Evolutionary conservation across 2,329 filamentous ascomycete genomes (phyloP), one percentile per base, ranked within the genome.

Genomic region (Eutypa lata): DNA sequence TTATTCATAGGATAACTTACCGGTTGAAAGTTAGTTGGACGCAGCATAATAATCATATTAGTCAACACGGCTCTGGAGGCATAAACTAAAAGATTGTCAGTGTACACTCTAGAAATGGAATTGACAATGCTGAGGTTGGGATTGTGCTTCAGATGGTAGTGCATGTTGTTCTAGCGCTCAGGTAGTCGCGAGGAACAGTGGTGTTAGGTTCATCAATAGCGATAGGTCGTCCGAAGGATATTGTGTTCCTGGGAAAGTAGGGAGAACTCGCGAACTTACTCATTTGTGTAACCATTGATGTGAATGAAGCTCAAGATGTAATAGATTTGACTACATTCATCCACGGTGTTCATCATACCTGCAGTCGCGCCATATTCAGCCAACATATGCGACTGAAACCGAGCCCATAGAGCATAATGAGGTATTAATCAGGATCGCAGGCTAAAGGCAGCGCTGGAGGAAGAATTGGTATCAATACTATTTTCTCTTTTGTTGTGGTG

Each of bases 111-210:
- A 13, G 42, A 31, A 51, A 45, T n/a, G 37, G 37, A 26, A 33
- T 49, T 52, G 47, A 55, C 48, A 57, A 57, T 53, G 57, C 55
- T 48, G 53, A 49, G 53, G 52, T 46, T 45, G 50, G 50, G 37
- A 54, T 58, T 50, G 57, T 61, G 74, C 72, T 84, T 82, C 84
- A 88, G 84, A 88, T 88, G 84, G 84, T 88, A 86, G 83, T 88
- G 84, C 84, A 88, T 88, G 84, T 87, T 76, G 78, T 84, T 82
- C 76, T 65, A 68, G 66, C 79, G 82, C 81, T 84, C 82, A 78
- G 77, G 76, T 63, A 60, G 64, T 84, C 80, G 77, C 82, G 78
- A 68, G 60, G 79, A 84, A 83, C 79, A 73, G 79, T 83, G 78
- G 79, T 75, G 73, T 69, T 64, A 60, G 68, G 59, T 67, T 84